These are phyloP conservation scores for Isochrysis galbana DNA, from an alignment of 78 protist genomes.

Conservation along the genomic window DNA sequence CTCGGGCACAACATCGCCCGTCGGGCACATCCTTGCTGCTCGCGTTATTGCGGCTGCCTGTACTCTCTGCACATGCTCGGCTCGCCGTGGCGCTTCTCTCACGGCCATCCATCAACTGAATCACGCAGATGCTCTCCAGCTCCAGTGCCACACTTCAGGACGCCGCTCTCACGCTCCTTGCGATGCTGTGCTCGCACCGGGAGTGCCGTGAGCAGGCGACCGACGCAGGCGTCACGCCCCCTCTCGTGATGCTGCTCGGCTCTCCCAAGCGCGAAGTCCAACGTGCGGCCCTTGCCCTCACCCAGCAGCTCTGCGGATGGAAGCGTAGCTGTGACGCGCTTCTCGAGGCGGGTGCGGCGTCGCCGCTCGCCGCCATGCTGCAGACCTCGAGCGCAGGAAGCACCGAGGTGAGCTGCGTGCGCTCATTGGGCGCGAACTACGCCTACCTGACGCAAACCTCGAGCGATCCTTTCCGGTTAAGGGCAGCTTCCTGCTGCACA, in stretches of 20 bases:
- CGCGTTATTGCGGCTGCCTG: too few relatives aligned
- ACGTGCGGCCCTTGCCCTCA: background rate
- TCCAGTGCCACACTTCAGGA: background rate
- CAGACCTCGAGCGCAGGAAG: background rate
- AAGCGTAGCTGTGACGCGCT: background rate
- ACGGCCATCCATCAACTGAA: too few relatives aligned
- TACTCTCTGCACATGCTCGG: background rate
- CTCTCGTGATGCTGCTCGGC: background rate
- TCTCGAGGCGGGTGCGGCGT: background rate
- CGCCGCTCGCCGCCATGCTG: background rate
- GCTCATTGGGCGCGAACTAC: too few relatives aligned
- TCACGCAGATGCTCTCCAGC: background rate
- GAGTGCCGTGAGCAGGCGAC: background rate
- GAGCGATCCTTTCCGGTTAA: too few relatives aligned
- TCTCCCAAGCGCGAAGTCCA: background rate
- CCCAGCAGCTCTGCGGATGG: background rate
- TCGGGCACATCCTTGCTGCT: too few relatives aligned
- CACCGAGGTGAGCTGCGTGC: background rate
- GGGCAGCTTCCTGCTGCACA: too few relatives aligned
- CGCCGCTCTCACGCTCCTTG: background rate
- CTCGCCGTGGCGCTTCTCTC: background rate
- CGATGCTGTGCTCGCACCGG: background rate
- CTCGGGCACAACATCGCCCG: too few relatives aligned
- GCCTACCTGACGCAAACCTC: too few relatives aligned
- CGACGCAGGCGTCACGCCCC: background rate